These are phyloP conservation scores for Collybia sp. DNA, from an alignment of 768 basidiomycete genomes.

Conservation along the genomic window DNA sequence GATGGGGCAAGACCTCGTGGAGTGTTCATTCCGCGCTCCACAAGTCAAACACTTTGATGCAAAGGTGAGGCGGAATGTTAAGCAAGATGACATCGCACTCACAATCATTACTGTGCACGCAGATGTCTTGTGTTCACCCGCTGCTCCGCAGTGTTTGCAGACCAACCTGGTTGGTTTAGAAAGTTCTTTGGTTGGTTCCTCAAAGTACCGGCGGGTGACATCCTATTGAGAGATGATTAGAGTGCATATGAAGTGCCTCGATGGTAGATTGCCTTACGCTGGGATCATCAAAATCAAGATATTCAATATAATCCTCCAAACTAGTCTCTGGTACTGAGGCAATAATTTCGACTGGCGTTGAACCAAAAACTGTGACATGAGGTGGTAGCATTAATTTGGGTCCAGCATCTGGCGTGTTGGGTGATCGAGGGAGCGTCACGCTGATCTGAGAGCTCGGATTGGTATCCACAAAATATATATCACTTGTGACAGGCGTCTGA, in stretches of 20 bases:
- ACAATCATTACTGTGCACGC: constrained; percentile 76
- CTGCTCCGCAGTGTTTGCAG: constrained; percentile 76
- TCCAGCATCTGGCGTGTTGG: too few species aligned
- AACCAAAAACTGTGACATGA: constrained; percentile 60
- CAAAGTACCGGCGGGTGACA: constrained; percentile 66
- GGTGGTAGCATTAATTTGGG: constrained; percentile 51
- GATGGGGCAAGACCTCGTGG: constrained; percentile 73
- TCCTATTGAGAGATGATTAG: constrained; percentile 27
- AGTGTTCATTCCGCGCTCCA: constrained; percentile 76
- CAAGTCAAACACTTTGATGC: constrained; percentile 67
- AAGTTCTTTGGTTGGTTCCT: constrained; percentile 36
- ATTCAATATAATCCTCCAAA: constrained; percentile 67
- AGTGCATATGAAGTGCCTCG: background rate
- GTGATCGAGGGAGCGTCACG: too few species aligned
- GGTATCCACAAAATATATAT: too few species aligned
- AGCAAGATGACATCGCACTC: constrained; percentile 19
- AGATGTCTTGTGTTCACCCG: constrained; percentile 62
- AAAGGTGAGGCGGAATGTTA: constrained; percentile 1
- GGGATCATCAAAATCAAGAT: constrained; percentile 68
- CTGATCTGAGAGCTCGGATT: too few species aligned
- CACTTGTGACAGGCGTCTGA: too few species aligned
- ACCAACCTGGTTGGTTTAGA: constrained; percentile 43
- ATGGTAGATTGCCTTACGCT: constrained; percentile 36
- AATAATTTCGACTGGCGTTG: constrained; percentile 41
- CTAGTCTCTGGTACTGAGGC: constrained; percentile 38